Evolutionary conservation across 495 filamentous ascomycete genomes (phyloP), one percentile per base, ranked within the genome.

Genomic region (Penicillium silybi): DNA sequence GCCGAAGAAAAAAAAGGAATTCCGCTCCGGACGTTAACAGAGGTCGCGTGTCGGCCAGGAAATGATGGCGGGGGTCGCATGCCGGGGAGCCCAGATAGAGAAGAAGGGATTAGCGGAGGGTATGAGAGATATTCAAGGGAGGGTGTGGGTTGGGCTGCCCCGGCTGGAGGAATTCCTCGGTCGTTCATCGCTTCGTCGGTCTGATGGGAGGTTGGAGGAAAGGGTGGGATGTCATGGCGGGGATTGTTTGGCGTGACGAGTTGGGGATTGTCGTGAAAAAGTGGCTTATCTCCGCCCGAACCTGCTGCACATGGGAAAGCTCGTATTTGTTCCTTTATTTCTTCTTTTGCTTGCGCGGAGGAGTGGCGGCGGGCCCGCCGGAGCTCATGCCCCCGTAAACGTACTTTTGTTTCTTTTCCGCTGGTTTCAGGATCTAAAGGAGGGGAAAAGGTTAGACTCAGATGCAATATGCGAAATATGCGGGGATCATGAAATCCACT

Each of bases 371-470:
- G 75, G 87, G 82, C 76, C 85, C 85, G 83, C 85, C 83, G 76
- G 85, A 82, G 78, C 88, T 88, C 78, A 92, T 85, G 79, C 87
- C 84, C 79, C 85, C 85, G 77, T 88, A 88, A 69, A 96, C 92
- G 81, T 96, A 98, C 90, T 98, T 98, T 90, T 96, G 92, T 87
- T 98, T 98, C 85, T 98, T 98, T 83, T 98, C 93, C 73, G 93
- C 93, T 66, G 93, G 93, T 79, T 97, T 98, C 76, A 98, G 79
- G 73, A 98, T 98, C 92, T 97, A 60, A 20, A 35, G 19, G 40
- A 40, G 39, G 25, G 41, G 20, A 41, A 46, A 48, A 35, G 37
- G 52, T 58, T 61, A 51, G 41, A 27, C n/a, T 16, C 0, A 19
- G 9, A 23, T 9, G n/a, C n/a, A n/a, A n/a, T n/a, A n/a, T n/a